Base-by-base conservation (phyloP, 257 asterid genomes). In the Echites panduratus region DNA sequence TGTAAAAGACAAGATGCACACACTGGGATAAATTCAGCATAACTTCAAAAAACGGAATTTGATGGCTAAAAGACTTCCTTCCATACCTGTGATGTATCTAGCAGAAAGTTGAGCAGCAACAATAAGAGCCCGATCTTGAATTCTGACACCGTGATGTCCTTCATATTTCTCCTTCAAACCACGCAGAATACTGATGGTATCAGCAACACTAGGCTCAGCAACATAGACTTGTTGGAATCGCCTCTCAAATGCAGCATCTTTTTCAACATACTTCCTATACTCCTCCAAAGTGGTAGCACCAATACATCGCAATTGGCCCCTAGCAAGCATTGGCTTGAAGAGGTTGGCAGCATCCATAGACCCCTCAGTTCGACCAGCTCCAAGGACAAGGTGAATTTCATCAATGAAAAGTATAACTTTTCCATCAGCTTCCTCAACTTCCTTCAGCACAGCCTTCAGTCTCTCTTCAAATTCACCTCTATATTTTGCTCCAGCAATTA, bases 311-410 rank as follows among this genome's bases (percentile, higher is more conserved):
- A 82, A 43, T n/a, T 73, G 77, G 41, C 85, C 85, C 35, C 79
- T 67, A 29, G 85, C 85, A 74, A 82, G 79, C 80, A 73, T 73
- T 26, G 85, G 85, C 35, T 82, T 82, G 24, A 82, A 72, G 45
- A 82, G 76, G 43, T 78, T 82, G 20, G 85, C 81, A 49, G 85
- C 85, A 72, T 82, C 85, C 85, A 82, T 82, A 9, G 82, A 73
- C 59, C 85, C 85, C 53, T 73, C 78, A 1, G 76, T 75, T 52
- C 82, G 41, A 54, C 85, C 85, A 53, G 81, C 82, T 38, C 85
- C 85, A 10, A 82, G 61, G 0, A 82, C 79, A 16, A 78, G 63
- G 47, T 82, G 85, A 48, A 82, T 82, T 43, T 82, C 85, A 69
- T 82, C 85, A 13, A 82, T 82, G 66, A 82, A 82, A 14, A 82